phyloP scores from a whole-genome alignment of 2,329 filamentous ascomycete species.

The Diaporthe caulivora region DNA sequence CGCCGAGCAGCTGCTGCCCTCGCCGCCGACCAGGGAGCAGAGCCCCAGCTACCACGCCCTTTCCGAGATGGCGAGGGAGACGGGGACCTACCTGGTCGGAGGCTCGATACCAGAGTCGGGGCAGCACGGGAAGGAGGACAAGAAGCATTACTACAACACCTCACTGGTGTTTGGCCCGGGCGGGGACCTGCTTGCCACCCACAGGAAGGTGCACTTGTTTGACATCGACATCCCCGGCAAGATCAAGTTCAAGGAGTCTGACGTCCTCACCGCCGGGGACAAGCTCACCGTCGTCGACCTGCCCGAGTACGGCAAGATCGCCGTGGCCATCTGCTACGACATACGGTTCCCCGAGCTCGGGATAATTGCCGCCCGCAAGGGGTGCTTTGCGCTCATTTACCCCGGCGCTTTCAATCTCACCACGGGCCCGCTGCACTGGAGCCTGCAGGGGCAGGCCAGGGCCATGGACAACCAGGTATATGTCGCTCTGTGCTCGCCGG shows the following conservation, averaged over 20 bases:
- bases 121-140: conserved; percentile 47
- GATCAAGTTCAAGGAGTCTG: conserved; percentile 91
- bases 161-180: conserved; percentile 83
- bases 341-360: conserved; percentile 96
- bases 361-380: conserved; percentile 86
- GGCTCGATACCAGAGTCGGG: conserved; percentile 92
- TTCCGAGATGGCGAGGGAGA: conserved; percentile 81
- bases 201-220: conserved; percentile 96
- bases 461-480: conserved; percentile 96
- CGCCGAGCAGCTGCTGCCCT: conserved; percentile 86
- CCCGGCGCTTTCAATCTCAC: conserved; percentile 98
- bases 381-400: conserved; percentile 90
- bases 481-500: conserved; percentile 92
- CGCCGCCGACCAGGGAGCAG: conserved; percentile 76
- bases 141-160: conserved; percentile 88
- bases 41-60: conserved; percentile 90
- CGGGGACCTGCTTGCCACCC: conserved; percentile 85
- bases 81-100: conserved; percentile 84
- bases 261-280: conserved; percentile 88
- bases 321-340: conserved; percentile 96
- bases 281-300: conserved; percentile 88
- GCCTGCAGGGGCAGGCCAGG: conserved; percentile 82
- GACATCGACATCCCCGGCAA: conserved; percentile 98
- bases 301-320: conserved; percentile 89
- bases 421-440: conserved; percentile 93